phyloP scores from a whole-genome alignment of 352 stramenopile species.

The Phytopythium delawarense region DNA sequence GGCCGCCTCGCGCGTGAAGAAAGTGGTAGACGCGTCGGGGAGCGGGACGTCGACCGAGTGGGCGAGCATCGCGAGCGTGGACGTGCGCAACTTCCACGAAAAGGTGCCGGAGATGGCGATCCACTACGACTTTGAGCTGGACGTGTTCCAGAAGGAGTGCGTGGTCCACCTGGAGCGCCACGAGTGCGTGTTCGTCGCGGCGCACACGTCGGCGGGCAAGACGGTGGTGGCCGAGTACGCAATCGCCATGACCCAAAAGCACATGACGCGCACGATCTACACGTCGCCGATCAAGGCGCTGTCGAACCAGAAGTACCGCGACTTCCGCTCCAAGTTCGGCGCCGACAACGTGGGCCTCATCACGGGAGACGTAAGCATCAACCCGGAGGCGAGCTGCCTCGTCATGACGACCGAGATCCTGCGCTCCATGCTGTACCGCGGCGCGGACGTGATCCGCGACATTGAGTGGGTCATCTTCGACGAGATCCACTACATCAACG shows the following conservation, averaged over 20 bases:
- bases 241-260: slow-evolving; percentile 92
- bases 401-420: slow-evolving; percentile 99
- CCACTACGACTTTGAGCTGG: slow-evolving; percentile 85
- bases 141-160: slow-evolving; percentile 97
- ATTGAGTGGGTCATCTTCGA: slow-evolving; percentile 98
- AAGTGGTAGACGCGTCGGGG: slow-evolving; percentile 2
- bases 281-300: slow-evolving; percentile 98
- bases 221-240: slow-evolving; percentile 98
- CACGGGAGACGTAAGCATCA: slow-evolving; percentile 97
- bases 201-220: slow-evolving; percentile 97
- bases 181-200: slow-evolving; percentile 95
- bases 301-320: slow-evolving; percentile 98
- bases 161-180: slow-evolving; percentile 92
- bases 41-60: slow-evolving; percentile 38
- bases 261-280: slow-evolving; percentile 94
- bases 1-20: slow-evolving; percentile 10
- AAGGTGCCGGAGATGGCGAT: slow-evolving; percentile 84
- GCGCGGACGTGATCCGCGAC: slow-evolving; percentile 95
- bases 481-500: slow-evolving; percentile 98
- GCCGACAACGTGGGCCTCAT: slow-evolving; percentile 95
- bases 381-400: slow-evolving; percentile 93
- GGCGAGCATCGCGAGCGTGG: slow-evolving; percentile 62
- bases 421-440: slow-evolving; percentile 94
- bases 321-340: slow-evolving; percentile 94
- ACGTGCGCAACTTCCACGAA: slow-evolving; percentile 81